Evolutionary conservation across 176 grass and related monocot genomes (phyloP), one percentile per base, ranked within the genome.

Genomic region (Oryza glumipatula): DNA sequence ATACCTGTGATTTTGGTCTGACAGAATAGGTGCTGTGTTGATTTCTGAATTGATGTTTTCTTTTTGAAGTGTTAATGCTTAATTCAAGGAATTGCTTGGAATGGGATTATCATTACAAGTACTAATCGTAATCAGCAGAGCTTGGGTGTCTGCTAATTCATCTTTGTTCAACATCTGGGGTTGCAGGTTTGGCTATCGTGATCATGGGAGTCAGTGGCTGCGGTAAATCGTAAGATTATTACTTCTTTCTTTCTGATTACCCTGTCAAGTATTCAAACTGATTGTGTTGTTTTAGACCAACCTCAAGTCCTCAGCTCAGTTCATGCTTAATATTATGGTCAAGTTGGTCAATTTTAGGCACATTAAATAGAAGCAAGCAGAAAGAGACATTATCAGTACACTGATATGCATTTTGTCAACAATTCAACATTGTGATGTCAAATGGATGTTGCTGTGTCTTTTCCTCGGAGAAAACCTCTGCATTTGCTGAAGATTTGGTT

Each of bases 171-270:
- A 6, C 22, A 80, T n/a, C 39, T 81, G 22, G 9, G 46, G 4
- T 65, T 86, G 71, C 89, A 94, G 96, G 96, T 48, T 6, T 89
- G 21, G 96, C 88, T 1, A 67, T 98, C 52, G 93, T 96, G 83
- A 82, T 92, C 78, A 96, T 98, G 93, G 96, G 96, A 61, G 93
- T 98, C 45, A 95, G 91, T 65, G 93, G 93, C 69, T 92, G 82
- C 70, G 96, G 96, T 49, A 98, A 98, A 98, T 94, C 93, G 96
- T 96, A 89, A 92, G 89, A 66, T 45, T 33, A 4, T 36, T 35
- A 11, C 4, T 46, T 35, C 8, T 16, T 46, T 10, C n/a, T 65
- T 3, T 19, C 6, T 51, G 4, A 38, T 38, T 78, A 63, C 22
- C 35, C 32, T 11, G 35, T 26, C 22, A 46, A 21, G 47, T 41